Base-by-base conservation (phyloP, 1,139 yeast species). In the Casaregolazyma suthepensis region DNA sequence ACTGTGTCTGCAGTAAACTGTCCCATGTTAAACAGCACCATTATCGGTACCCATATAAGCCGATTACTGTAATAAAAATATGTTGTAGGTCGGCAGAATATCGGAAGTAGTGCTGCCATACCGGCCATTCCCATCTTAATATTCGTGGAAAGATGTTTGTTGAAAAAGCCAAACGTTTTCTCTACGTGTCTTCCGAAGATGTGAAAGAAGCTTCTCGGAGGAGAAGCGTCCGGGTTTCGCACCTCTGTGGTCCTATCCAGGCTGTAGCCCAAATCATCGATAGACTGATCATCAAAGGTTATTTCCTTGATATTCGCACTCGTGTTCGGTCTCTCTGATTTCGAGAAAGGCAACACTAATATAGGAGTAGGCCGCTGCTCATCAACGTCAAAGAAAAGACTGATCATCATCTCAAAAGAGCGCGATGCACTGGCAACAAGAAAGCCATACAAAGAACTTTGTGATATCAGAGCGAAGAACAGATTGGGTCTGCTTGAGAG, bases 1-100 rank as follows among this genome's bases (percentile, higher is more conserved):
- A 67, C 49, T 2, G 70, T 68, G 53, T 70, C 74, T 5, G 71
- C 73, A 5, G 71, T 65, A 47, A 60, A 63, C 12, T 65, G 64
- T 0, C 66, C 56, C 6, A 64, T 61, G 1, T 66, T 63, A 52
- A 71, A 55, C 2, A 65, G 61, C 0, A 68, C 61, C 66, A 71
- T 63, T 43, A 71, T 65, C 6, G 66, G 61, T 1, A 61, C 65
- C 74, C 74, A 71, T 9, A 68, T 59, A 15, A 67, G 61, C 46
- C 72, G 61, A 46, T 68, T 58, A 12, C 53, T 47, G 46, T 65
- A 68, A 40, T 61, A 67, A 56, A 60, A 63, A 13, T 57, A 54
- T 1, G 67, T 63, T 1, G 71, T 66, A 0, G 66, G 48, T 26
- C 63, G 55, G 48, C 60, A 56, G 53, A 63, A 67, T 17, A 64